phyloP scores from a whole-genome alignment of 768 basidiomycete genomes.

The Tulasnella sp. region DNA sequence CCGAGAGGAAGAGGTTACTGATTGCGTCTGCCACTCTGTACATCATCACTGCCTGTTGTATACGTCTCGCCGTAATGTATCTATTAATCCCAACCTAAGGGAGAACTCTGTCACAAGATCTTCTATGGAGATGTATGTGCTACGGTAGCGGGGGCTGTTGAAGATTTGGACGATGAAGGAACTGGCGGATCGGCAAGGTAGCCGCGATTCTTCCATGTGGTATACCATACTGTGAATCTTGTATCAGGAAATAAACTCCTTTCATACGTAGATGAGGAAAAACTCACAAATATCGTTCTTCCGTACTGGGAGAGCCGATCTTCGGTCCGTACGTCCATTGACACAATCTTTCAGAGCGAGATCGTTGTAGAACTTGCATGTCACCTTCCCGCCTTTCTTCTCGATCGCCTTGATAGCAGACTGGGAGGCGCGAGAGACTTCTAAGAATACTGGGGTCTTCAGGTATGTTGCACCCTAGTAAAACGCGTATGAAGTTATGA shows the following conservation, averaged over 20 bases:
- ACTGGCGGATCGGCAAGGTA: conserved; percentile 34
- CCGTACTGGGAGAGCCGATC: conserved; percentile 71
- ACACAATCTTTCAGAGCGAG: conserved; percentile 72
- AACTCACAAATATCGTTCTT: conserved; percentile 71
- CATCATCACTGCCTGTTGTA: background rate
- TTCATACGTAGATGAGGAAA: conserved; percentile 13
- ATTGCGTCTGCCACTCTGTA: background rate
- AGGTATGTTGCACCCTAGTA: conserved; percentile 54
- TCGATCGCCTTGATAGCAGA: conserved; percentile 81
- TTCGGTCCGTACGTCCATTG: conserved; percentile 57
- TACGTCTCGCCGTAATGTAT: background rate
- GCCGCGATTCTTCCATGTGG: conserved; percentile 58
- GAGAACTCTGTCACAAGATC: background rate
- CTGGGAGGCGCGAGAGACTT: conserved; percentile 75
- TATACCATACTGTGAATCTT: conserved; percentile 61
- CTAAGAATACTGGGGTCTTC: conserved; percentile 62
- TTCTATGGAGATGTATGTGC: too few relatives aligned
- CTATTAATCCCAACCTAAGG: background rate
- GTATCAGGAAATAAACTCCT: conserved; percentile 1
- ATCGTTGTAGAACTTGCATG: conserved; percentile 85
- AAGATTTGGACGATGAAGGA: background rate
- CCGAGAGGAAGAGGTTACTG: background rate
- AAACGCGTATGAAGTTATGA: background rate
- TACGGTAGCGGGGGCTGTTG: background rate
- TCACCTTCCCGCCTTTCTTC: conserved; percentile 64